Base-by-base conservation (phyloP, 164 flowering plant species). In the Kingdonia uniflora region DNA sequence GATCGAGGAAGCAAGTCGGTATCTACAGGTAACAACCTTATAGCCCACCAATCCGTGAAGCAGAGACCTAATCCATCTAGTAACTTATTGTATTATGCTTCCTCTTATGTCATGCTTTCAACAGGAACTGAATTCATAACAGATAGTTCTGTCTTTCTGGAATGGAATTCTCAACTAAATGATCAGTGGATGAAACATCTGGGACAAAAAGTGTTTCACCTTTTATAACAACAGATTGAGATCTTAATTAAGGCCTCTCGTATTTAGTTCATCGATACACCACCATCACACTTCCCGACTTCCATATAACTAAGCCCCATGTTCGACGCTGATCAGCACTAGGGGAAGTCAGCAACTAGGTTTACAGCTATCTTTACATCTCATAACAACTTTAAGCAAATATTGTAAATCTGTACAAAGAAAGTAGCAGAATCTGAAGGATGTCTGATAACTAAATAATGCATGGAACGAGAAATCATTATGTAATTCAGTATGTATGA, bases 11-110 rank as follows among this genome's bases (percentile, higher is more conserved):
- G 96, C 66, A 82, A 70, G 69, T 94, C 99, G 46, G 87, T 97
- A 81, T 94, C 95, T 16, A 94, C 86, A 15, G 99, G 97, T 67
- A 89, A 81, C 29, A 87, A 47, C 46, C 97, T 97, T 26, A 87
- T 89, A 37, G 96, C 97, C 99, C 99, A 94, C 97, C 97, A 94
- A 55, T 94, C 97, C 49, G 71, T 74, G 76, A 86, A 94, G 21
- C 99, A 89, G 64, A 97, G 96, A 60, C 99, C 99, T 61, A 89
- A 68, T 39, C 79, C 89, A 73, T 89, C 96, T 33, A 94, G 70
- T 45, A 89, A 63, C 22, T 70, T 69, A 66, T 83, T 80, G 67
- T 61, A 86, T 58, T 86, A 95, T 40, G 64, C 61, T 72, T 89
- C 95, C 68, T 86, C 99, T 66, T 65, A 79, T 13, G 89, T 77